Evolutionary conservation across 371 early-diverging fungal species (phyloP), one percentile per base, ranked within the genome.

Genomic region (Rhizopus arrhizus): DNA sequence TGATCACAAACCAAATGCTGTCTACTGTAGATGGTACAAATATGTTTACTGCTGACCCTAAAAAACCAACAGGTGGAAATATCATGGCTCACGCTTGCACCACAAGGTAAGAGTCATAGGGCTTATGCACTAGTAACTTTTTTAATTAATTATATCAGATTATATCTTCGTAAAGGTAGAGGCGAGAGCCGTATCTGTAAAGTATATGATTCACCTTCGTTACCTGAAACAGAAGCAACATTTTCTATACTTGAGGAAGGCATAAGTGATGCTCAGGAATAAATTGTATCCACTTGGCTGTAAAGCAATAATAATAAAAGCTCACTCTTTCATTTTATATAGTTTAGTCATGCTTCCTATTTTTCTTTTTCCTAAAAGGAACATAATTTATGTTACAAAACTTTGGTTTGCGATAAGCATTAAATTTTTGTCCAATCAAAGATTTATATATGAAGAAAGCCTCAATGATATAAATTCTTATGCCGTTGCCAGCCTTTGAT

Each of bases 1-100:
- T 99, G 0, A 92, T 99, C 15, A 98, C 98, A 8, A 99, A 99
- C 72, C 99, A 99, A 79, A 99, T 99, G n/a, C 95, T 98, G 3
- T 95, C 99, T 0, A 91, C 89, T 60, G 98, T 98, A 0, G 99
- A 99, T 74, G 97, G 97, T 40, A 91, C 83, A 4, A 83, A 87
- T 48, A 91, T 96, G 92, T 96, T 97, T 82, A 86, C 85, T 54
- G 87, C 92, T 7, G 97, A 98, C 64, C 93, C 94, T 28, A 98
- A 97, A 69, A 99, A 98, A 71, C 99, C 99, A 6, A 95, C 98
- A 58, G 99, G 99, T 41, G 99, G 99, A 36, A 94, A 99, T 72
- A 95, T 99, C 40, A 95, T 99, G 80, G 99, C 99, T 0, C 99
- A 99, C 67, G 89, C 99, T 9, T 97, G 95, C 46, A 92, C 92